phyloP scores from a whole-genome alignment of 2,329 filamentous ascomycete genomes.

The Dactylellina haptotyla region DNA sequence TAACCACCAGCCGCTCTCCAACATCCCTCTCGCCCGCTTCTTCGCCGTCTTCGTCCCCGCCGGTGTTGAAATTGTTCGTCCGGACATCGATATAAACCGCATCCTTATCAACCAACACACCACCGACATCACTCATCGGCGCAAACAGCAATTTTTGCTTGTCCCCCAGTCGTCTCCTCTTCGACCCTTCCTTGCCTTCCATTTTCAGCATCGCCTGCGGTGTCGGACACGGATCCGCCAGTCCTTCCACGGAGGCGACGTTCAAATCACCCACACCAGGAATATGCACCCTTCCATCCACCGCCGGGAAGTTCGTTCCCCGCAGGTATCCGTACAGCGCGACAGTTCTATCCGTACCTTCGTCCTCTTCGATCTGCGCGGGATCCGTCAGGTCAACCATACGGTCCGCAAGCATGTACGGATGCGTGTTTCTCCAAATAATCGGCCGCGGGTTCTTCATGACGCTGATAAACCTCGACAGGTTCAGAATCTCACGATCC shows the following conservation, averaged over 20 bases:
- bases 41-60: slow-evolving; percentile 67
- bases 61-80: slow-evolving; percentile 72
- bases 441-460: slow-evolving; percentile 99
- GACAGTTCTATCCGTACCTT: slow-evolving; percentile 88
- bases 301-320: slow-evolving; percentile 89
- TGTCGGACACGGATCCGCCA: slow-evolving; percentile 95
- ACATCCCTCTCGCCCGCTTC: slow-evolving; percentile 80
- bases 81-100: slow-evolving; percentile 88
- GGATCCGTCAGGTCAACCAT: slow-evolving; percentile 96
- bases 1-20: slow-evolving; percentile 93
- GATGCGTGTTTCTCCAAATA: slow-evolving; percentile 95
- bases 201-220: slow-evolving; percentile 86
- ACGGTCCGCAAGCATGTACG: slow-evolving; percentile 90
- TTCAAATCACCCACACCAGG: slow-evolving; percentile 91
- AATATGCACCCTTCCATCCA: slow-evolving; percentile 87
- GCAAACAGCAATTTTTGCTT: slow-evolving; percentile 97
- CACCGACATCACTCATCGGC: slow-evolving; percentile 97
- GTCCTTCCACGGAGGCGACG: slow-evolving; percentile 81
- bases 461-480: slow-evolving; percentile 92
- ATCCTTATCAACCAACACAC: slow-evolving; percentile 94
- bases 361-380: slow-evolving; percentile 85
- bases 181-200: slow-evolving; percentile 76
- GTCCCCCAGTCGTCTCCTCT: slow-evolving; percentile 81
- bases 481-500: slow-evolving; percentile 93
- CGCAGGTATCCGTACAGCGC: slow-evolving; percentile 92